Percentiles rank a stretch among this genome's conserved stretches.
Conservation (phyloP, 805 yeast species). For the Candida montana region DNA sequence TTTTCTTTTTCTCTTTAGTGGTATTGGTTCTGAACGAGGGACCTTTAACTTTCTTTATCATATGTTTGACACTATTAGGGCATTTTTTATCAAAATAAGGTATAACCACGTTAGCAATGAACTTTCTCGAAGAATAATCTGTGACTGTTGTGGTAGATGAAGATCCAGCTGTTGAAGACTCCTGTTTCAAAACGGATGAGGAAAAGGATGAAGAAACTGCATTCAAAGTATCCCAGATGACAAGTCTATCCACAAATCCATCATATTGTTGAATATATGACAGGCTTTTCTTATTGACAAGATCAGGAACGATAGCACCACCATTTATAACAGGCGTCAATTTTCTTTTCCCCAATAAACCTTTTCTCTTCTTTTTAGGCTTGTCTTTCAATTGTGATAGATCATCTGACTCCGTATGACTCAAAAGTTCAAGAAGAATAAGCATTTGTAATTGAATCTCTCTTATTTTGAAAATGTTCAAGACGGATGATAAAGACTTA, state of each 20-base stretch:
- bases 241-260: slow-evolving; percentile 45
- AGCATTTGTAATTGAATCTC: slow-evolving; percentile 54
- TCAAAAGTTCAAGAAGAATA: slow-evolving; percentile 41
- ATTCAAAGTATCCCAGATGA: slow-evolving; percentile 45
- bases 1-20: background rate
- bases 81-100: slow-evolving; percentile 48
- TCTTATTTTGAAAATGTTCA: slow-evolving; percentile 41
- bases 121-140: slow-evolving; percentile 40
- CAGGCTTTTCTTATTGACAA: background rate
- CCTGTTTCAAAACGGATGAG: slow-evolving; percentile 1
- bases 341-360: slow-evolving; percentile 28
- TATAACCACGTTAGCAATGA: slow-evolving; percentile 45
- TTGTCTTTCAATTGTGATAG: slow-evolving; percentile 26
- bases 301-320: slow-evolving; percentile 29
- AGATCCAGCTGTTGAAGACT: slow-evolving; percentile 19
- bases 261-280: slow-evolving; percentile 33
- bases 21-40: slow-evolving; percentile 21
- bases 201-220: slow-evolving; percentile 5
- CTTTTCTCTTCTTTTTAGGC: slow-evolving; percentile 16
- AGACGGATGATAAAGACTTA: slow-evolving; percentile 26
- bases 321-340: slow-evolving; percentile 35
- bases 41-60: slow-evolving; percentile 44
- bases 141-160: slow-evolving; percentile 29
- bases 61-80: slow-evolving; percentile 41
- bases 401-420: slow-evolving; percentile 32